Evolutionary conservation across 208 protist genomes (phyloP), one percentile per base, ranked within the genome.

Genomic region (Tritrichomonas musculus): DNA sequence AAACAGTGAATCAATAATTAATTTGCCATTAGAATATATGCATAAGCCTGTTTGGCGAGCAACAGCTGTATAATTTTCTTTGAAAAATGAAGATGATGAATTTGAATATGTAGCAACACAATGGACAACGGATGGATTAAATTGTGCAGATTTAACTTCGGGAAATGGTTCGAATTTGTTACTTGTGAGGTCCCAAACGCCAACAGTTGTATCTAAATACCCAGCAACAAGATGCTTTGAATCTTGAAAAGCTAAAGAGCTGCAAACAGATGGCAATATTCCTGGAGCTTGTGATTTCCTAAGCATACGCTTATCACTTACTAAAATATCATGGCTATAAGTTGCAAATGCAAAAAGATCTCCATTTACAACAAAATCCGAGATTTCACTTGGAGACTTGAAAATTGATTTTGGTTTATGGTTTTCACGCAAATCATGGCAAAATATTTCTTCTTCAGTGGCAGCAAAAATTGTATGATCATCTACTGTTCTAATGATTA

Each of bases 91-190:
- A n/a, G n/a, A n/a, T 44, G 33, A 20, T 44, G 73, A 47, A 53
- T 47, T 47, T 49, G 39, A 33, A 47, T 30, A n/a, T 20, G 41
- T 57, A 33, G 77, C 77, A 57, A 88, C 77, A 39, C 77, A 88
- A 47, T 88, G 77, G 57, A 88, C 47, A 53, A 88, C 77, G 22
- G 77, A 44, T 13, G 77, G 77, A 36, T 88, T 88, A 0, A 88
- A 20, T 39, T 88, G 77, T 39, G 25, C 14, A 47, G 41, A 27
- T 27, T 88, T 88, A 22, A 13, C 44, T 39, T 39, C 33, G 33
- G 44, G n/a, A 88, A 53, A 88, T 33, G 9, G 1, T 33, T 25
- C 9, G 44, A 88, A 88, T 57, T 88, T 53, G 3, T 22, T 33
- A 39, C 17, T 53, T 13, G 41, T 44, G 2, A 88, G 27, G 9